A percentile compares a stretch with the other conserved stretches of the same genome.
These are phyloP conservation scores for Raffaelea arxii DNA, from an alignment of 2,329 filamentous ascomycete genomes.

Conservation along the genomic window DNA sequence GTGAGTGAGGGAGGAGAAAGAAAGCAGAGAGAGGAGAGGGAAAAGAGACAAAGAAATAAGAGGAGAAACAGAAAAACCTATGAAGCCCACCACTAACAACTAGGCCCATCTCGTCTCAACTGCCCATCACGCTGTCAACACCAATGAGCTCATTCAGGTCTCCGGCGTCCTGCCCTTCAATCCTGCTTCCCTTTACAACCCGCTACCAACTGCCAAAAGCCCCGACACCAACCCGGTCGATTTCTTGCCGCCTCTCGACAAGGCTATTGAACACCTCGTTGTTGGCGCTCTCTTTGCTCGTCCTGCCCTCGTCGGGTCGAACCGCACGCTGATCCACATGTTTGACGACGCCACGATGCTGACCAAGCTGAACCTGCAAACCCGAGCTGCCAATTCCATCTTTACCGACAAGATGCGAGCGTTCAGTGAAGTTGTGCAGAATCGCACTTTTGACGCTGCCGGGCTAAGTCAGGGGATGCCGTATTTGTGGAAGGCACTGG, in stretches of 20 bases:
- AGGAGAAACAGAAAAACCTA: no score
- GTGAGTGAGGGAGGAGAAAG: conserved; percentile 2
- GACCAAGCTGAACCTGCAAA: conserved; percentile 20
- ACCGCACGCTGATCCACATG: conserved; percentile 29
- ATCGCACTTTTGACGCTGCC: conserved; percentile 28
- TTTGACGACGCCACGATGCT: conserved; percentile 28
- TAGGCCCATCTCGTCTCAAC: conserved; percentile 25
- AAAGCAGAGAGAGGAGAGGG: background rate
- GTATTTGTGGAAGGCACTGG: conserved; percentile 26
- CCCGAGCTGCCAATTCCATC: conserved; percentile 20
- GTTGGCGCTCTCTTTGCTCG: conserved; percentile 30
- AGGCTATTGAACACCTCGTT: conserved; percentile 25
- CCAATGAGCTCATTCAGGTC: conserved; percentile 25
- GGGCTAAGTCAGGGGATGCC: conserved; percentile 37
- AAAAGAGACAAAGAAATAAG: background rate
- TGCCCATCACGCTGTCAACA: conserved; percentile 32
- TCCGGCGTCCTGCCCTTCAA: conserved; percentile 30
- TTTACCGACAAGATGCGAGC: conserved; percentile 27
- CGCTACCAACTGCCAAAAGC: conserved; percentile 29
- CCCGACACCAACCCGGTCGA: conserved; percentile 21
- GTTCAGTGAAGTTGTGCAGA: conserved; percentile 26
- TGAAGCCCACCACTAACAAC: background rate
- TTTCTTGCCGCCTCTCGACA: conserved; percentile 22
- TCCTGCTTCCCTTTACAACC: conserved; percentile 28
- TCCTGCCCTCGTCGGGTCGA: conserved; percentile 23